Conservation (phyloP, 495 filamentous ascomycete species). For the Clohesyomyces aquaticus region DNA sequence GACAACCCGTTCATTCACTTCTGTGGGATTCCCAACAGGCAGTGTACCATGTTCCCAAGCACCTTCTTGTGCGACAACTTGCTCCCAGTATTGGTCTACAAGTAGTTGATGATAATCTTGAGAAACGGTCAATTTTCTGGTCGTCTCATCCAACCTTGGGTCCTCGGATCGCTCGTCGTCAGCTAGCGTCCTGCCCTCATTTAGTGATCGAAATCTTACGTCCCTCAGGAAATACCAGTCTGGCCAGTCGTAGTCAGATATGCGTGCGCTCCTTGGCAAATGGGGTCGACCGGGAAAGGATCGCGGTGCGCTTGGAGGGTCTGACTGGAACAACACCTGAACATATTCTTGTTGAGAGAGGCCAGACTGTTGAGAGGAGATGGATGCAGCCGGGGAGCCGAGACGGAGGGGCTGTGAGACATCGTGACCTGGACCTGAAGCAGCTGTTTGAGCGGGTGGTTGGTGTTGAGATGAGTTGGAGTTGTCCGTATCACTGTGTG, state of each 20-base stretch:
- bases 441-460: neutral
- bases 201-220: constrained; percentile 14
- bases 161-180: constrained; percentile 34
- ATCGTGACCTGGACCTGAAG: neutral
- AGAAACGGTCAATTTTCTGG: constrained; percentile 30
- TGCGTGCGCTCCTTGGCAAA: neutral
- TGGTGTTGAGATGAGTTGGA: neutral
- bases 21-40: neutral
- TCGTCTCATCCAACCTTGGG: constrained; percentile 30
- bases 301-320: constrained; percentile 1
- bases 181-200: constrained; percentile 14
- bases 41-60: neutral
- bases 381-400: neutral
- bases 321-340: too few relatives aligned
- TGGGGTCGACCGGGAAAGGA: neutral
- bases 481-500: neutral
- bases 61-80: constrained; percentile 12
- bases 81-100: constrained; percentile 35
- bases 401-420: neutral
- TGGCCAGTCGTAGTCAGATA: neutral
- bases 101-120: constrained; percentile 36
- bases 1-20: neutral
- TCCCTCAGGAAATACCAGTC: constrained; percentile 6
- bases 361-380: neutral
- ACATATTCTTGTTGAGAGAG: too few relatives aligned